These are phyloP conservation scores for Claviceps fusiformis DNA, from an alignment of 2,329 filamentous ascomycete species.

Conservation along the genomic window DNA sequence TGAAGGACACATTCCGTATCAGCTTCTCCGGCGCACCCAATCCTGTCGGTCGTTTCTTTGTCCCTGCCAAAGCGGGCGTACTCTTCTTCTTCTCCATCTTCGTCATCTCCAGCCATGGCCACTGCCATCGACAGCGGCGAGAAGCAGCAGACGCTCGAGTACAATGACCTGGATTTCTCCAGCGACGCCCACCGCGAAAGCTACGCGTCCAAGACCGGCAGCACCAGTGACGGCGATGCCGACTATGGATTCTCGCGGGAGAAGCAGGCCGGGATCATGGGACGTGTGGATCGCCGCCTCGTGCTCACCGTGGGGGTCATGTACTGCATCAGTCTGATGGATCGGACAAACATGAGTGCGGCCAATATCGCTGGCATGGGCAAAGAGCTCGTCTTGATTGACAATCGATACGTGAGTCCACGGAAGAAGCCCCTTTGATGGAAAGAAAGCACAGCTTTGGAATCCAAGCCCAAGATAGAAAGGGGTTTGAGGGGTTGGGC, in stretches of 20 bases:
- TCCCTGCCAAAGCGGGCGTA: no score
- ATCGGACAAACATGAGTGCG: slow-evolving; percentile 62
- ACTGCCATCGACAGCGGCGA: slow-evolving; percentile 10
- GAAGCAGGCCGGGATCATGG: slow-evolving; percentile 56
- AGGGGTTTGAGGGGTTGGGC: no score
- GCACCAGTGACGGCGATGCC: slow-evolving; percentile 32
- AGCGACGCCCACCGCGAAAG: slow-evolving; percentile 5
- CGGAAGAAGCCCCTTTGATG: no score
- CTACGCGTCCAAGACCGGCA: slow-evolving; percentile 16
- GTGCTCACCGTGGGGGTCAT: slow-evolving; percentile 49
- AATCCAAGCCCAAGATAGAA: no score
- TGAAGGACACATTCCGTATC: no score
- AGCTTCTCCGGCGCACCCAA: no score
- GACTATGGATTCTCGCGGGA: slow-evolving; percentile 38
- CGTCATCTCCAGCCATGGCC: slow-evolving; percentile 10
- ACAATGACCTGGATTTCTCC: background rate
- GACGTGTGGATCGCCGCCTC: slow-evolving; percentile 53
- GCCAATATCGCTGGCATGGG: slow-evolving; percentile 57
- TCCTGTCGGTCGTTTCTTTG: no score
- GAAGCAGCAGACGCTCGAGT: slow-evolving; percentile 12
- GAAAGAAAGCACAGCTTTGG: no score
- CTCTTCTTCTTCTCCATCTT: no score
- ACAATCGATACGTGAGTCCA: slow-evolving; percentile 29
- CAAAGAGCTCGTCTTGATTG: slow-evolving; percentile 30
- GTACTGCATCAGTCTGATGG: slow-evolving; percentile 67